phyloP scores from a whole-genome alignment of 2,329 filamentous ascomycete genomes.

The Aspergillus flavus region DNA sequence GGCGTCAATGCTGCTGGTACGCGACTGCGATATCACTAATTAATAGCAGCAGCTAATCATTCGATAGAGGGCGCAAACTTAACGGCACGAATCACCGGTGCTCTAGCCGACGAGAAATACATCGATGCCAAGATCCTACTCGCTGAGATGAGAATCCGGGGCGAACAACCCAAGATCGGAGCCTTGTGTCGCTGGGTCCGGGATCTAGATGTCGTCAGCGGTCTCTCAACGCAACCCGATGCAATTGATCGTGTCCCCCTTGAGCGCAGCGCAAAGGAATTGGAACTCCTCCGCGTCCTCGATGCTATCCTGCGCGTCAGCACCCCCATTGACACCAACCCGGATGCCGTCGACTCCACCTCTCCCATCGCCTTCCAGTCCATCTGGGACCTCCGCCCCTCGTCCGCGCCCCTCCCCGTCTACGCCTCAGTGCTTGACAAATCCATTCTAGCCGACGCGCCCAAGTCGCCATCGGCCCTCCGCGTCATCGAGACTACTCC shows the following conservation, averaged over 20 bases:
- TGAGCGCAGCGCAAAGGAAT: conserved; percentile 44
- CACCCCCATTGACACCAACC: conserved; percentile 58
- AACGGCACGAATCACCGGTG: conserved; percentile 67
- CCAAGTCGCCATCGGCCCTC: conserved; percentile 41
- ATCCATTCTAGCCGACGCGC: conserved; percentile 51
- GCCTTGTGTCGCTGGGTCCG: conserved; percentile 73
- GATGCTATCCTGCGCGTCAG: conserved; percentile 67
- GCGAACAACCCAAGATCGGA: conserved; percentile 66
- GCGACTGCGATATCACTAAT: conserved; percentile 16
- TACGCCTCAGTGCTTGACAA: conserved; percentile 63
- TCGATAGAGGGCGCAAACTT: conserved; percentile 59
- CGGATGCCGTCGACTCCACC: conserved; percentile 35
- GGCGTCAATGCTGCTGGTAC: conserved; percentile 61
- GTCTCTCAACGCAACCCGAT: conserved; percentile 60
- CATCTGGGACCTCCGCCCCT: conserved; percentile 62
- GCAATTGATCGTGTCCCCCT: conserved; percentile 33
- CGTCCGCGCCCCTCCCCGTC: conserved; percentile 46
- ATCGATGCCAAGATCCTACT: conserved; percentile 67
- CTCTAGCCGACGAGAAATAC: conserved; percentile 66
- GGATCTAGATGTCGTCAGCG: conserved; percentile 69
- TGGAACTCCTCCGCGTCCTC: conserved; percentile 62
- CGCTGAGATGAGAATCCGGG: conserved; percentile 70
- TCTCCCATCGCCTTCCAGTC: conserved; percentile 60
- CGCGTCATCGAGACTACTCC: conserved; percentile 64
- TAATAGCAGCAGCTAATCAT: conserved; percentile 12